These are phyloP conservation scores for Globisporangium canariense DNA, from an alignment of 352 stramenopile species.

Conservation along the genomic window DNA sequence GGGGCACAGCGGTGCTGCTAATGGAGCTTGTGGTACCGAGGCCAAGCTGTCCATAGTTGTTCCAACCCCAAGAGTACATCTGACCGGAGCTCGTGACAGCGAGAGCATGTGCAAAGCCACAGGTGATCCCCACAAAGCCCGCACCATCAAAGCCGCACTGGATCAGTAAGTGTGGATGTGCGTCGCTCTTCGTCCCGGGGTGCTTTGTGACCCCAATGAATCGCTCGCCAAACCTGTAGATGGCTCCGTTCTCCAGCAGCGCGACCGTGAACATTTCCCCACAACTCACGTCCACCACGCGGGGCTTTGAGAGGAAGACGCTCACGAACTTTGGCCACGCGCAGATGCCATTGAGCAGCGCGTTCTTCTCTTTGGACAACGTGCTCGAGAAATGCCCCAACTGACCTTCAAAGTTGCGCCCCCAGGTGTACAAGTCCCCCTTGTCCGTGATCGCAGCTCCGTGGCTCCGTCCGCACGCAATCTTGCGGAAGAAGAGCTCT, in stretches of 20 bases:
- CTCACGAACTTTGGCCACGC: constrained; percentile 76
- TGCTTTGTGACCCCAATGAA: constrained; percentile 31
- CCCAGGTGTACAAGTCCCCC: constrained; percentile 89
- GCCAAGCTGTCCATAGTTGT: constrained; percentile 77
- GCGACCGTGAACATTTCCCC: constrained; percentile 77
- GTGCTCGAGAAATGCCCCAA: constrained; percentile 55
- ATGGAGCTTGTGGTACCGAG: constrained; percentile 27
- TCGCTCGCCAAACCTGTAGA: constrained; percentile 80
- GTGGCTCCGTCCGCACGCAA: constrained; percentile 75
- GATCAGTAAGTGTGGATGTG: constrained; percentile 26
- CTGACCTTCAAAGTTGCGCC: constrained; percentile 84
- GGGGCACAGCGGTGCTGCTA: constrained; percentile 21
- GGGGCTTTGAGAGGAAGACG: constrained; percentile 41
- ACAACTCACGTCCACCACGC: constrained; percentile 52
- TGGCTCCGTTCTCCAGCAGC: constrained; percentile 51
- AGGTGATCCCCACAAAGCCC: constrained; percentile 54
- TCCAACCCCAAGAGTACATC: constrained; percentile 77
- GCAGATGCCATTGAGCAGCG: constrained; percentile 49
- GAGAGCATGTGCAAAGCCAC: constrained; percentile 66
- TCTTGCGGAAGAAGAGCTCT: constrained; percentile 47
- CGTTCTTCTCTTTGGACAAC: constrained; percentile 30
- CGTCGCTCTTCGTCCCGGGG: constrained; percentile 18
- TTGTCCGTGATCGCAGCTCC: constrained; percentile 67
- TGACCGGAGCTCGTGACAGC: constrained; percentile 49
- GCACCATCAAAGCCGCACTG: constrained; percentile 25